These are phyloP conservation scores for Globisporangium nunn DNA, from an alignment of 352 stramenopile species.

Conservation along the genomic window DNA sequence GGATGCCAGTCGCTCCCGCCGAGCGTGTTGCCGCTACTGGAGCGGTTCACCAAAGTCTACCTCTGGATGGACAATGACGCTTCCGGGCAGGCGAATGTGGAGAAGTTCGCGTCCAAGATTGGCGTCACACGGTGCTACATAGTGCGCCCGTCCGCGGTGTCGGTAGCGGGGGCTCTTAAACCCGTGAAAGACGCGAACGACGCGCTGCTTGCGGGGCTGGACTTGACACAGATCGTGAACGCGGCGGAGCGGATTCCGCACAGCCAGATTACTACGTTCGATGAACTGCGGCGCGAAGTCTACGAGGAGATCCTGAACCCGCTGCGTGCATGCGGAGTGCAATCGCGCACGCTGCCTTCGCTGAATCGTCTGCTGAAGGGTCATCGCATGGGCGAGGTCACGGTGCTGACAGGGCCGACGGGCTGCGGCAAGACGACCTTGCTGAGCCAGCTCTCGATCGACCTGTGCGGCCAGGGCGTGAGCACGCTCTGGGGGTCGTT, in stretches of 20 bases:
- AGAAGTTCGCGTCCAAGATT: constrained; percentile 96
- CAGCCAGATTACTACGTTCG: constrained; percentile 92
- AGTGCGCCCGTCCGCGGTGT: constrained; percentile 63
- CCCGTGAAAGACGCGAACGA: constrained; percentile 94
- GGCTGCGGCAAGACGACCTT: constrained; percentile 94
- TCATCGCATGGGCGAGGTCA: constrained; percentile 96
- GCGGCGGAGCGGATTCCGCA: constrained; percentile 84
- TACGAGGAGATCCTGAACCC: constrained; percentile 95
- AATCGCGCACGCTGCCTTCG: constrained; percentile 90
- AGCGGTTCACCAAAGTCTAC: constrained; percentile 96
- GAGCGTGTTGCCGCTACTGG: constrained; percentile 93
- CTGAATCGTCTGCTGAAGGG: constrained; percentile 97
- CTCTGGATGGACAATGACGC: constrained; percentile 99
- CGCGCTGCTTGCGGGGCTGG: constrained; percentile 85
- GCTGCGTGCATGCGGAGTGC: constrained; percentile 88
- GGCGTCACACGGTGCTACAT: constrained; percentile 89
- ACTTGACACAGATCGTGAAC: constrained; percentile 85
- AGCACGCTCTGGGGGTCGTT: constrained; percentile 99
- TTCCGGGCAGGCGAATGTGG: constrained; percentile 90
- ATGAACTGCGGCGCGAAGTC: constrained; percentile 88
- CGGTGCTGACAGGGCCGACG: constrained; percentile 96
- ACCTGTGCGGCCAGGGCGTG: constrained; percentile 92
- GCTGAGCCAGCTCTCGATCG: constrained; percentile 87
- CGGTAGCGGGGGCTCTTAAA: constrained; percentile 62
- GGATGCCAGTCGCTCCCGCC: constrained; percentile 93